Evolutionary conservation across 2,329 filamentous ascomycete species (phyloP).

Genomic region (Paecilomyces dactylethromorphus): DNA sequence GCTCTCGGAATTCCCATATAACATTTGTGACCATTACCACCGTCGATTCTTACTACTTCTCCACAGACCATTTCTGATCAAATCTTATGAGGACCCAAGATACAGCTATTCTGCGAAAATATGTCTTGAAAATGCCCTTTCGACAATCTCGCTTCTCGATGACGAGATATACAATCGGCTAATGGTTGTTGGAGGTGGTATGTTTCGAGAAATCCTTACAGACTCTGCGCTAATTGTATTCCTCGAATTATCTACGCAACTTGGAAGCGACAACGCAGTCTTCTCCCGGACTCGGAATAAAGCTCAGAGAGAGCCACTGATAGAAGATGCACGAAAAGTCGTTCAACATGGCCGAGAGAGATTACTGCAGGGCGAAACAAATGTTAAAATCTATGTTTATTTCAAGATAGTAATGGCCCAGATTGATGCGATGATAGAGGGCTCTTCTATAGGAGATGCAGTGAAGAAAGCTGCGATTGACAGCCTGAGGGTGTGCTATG

Average conservation of each 20-base stretch:
- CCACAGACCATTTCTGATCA: conserved; percentile 7
- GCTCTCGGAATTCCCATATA: background rate
- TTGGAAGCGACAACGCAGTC: conserved; percentile 5
- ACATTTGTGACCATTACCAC: conserved; percentile 3
- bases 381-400: conserved; percentile 7
- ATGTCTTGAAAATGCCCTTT: conserved; percentile 2
- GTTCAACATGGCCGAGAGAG: background rate
- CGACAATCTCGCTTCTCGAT: conserved; percentile 1
- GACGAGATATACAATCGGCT: conserved; percentile 3
- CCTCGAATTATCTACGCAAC: conserved; percentile 5
- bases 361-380: conserved; percentile 7
- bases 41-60: conserved; percentile 8
- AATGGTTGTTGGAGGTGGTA: conserved; percentile 1
- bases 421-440: conserved; percentile 6
- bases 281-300: background rate
- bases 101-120: conserved; percentile 7
- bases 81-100: conserved; percentile 3
- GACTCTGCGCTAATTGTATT: conserved; percentile 5
- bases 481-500: background rate
- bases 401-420: conserved; percentile 5
- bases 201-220: conserved; percentile 5
- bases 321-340: background rate
- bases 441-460: background rate
- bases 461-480: background rate
- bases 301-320: background rate